Percentiles rank a stretch among this genome's conserved stretches.
Evolutionary conservation across 1,284 basidiomycete genomes (phyloP).

Genomic region (Fistulinella staudtii): DNA sequence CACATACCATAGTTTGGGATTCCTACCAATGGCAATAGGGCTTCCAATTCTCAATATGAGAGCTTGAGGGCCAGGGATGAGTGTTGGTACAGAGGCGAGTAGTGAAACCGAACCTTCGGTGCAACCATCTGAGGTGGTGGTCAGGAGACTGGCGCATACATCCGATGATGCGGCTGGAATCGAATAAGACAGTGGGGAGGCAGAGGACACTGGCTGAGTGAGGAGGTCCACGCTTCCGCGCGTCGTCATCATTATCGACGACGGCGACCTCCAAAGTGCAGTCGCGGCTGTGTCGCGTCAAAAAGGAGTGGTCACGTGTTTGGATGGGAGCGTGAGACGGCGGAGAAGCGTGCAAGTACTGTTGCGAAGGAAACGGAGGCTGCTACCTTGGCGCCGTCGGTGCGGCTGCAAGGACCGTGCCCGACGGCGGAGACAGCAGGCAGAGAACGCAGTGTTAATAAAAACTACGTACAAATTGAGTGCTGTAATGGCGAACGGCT

Average conservation of each 20-base stretch:
- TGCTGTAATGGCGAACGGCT: not conserved
- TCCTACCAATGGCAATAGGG: slow-evolving; percentile 65
- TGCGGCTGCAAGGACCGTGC: slow-evolving; percentile 12
- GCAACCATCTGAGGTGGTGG: slow-evolving; percentile 47
- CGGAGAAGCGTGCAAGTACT: not conserved
- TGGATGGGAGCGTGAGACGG: not conserved
- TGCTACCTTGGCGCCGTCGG: not conserved
- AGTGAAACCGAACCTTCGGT: slow-evolving; percentile 50
- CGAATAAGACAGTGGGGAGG: slow-evolving; percentile 16
- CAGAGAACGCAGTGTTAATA: slow-evolving; percentile 8
- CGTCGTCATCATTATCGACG: slow-evolving; percentile 18
- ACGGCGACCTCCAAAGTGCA: not conserved
- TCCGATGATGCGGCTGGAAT: slow-evolving; percentile 18
- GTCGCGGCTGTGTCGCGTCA: slow-evolving; percentile 13
- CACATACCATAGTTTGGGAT: slow-evolving; percentile 48
- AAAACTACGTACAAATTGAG: slow-evolving; percentile 5
- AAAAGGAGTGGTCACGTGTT: slow-evolving; percentile 23
- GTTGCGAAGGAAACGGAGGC: slow-evolving; percentile 21
- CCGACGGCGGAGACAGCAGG: slow-evolving; percentile 11
- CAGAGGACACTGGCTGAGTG: slow-evolving; percentile 31
- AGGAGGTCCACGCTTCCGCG: slow-evolving; percentile 16
- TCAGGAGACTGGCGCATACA: slow-evolving; percentile 70
- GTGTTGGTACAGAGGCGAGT: not conserved
- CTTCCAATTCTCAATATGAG: slow-evolving; percentile 57
- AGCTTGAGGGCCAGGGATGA: slow-evolving; percentile 35